Evolutionary conservation across 805 yeast species (phyloP).

Genomic region (Zygosaccharomyces kombuchaensis): DNA sequence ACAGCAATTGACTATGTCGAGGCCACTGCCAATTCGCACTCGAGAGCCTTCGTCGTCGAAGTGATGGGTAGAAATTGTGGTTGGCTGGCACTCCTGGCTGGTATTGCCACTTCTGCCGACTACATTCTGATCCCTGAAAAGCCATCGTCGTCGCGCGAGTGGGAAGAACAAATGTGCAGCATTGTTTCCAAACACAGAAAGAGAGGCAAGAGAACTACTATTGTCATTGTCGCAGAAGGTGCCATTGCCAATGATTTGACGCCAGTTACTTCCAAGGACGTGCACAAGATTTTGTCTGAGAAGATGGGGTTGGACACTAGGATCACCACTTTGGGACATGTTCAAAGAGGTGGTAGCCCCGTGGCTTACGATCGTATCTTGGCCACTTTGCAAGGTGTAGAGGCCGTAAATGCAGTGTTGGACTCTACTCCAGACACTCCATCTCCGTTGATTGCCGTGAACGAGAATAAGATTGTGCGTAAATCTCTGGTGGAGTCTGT

Average conservation of each 20-base stretch:
- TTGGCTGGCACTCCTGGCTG: slow-evolving; percentile 81
- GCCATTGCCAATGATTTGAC: slow-evolving; percentile 67
- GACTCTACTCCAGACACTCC: slow-evolving; percentile 67
- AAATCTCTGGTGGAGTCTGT: slow-evolving; percentile 72
- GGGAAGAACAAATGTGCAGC: slow-evolving; percentile 65
- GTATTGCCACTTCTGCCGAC: slow-evolving; percentile 76
- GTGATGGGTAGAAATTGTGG: slow-evolving; percentile 92
- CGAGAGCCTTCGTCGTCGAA: slow-evolving; percentile 78
- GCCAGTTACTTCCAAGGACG: slow-evolving; percentile 63
- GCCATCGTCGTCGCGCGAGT: slow-evolving; percentile 58
- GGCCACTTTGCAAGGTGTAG: slow-evolving; percentile 79
- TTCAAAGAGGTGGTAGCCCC: slow-evolving; percentile 80
- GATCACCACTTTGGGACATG: slow-evolving; percentile 74
- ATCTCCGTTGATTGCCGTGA: slow-evolving; percentile 72
- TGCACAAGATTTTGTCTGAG: slow-evolving; percentile 58
- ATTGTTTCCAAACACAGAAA: slow-evolving; percentile 61
- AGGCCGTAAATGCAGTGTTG: slow-evolving; percentile 71
- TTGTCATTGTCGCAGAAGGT: slow-evolving; percentile 80
- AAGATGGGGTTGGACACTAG: slow-evolving; percentile 71
- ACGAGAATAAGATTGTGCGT: slow-evolving; percentile 65
- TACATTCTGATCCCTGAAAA: slow-evolving; percentile 76
- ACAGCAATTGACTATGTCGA: slow-evolving; percentile 72
- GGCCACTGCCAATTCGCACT: slow-evolving; percentile 79
- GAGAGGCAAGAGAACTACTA: slow-evolving; percentile 73
- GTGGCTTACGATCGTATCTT: slow-evolving; percentile 68